Evolutionary conservation across 1,139 yeast genomes (phyloP).

Genomic region (Ogataea hybrid): DNA sequence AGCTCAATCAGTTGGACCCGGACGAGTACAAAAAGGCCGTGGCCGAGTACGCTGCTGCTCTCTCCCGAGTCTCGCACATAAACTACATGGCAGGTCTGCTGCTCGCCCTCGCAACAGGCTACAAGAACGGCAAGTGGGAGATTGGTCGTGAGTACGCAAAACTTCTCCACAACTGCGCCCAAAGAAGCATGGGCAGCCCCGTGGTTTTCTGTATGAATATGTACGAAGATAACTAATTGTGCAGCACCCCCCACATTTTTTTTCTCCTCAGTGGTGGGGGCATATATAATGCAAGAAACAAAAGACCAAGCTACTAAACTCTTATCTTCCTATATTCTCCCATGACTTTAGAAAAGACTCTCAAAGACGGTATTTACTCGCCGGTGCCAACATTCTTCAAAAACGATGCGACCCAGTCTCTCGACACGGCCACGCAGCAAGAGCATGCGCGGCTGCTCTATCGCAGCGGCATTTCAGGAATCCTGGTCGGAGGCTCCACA

Average conservation of each 20-base stretch:
- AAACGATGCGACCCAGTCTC: constrained; percentile 26
- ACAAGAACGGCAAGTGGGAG: constrained; percentile 53
- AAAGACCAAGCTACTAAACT: background rate
- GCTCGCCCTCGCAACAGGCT: constrained; percentile 39
- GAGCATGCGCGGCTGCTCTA: constrained; percentile 37
- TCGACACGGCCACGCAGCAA: constrained; percentile 37
- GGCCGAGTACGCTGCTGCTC: constrained; percentile 33
- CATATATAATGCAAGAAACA: background rate
- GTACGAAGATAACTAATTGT: constrained; percentile 30
- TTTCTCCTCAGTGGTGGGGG: background rate
- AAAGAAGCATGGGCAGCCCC: constrained; percentile 50
- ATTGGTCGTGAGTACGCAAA: constrained; percentile 53
- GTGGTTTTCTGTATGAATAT: constrained; percentile 47
- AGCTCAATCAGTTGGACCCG: constrained; percentile 22
- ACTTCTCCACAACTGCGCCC: constrained; percentile 50
- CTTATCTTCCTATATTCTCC: constrained; percentile 29
- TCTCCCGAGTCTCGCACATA: constrained; percentile 38
- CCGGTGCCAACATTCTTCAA: constrained; percentile 43
- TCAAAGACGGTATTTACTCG: constrained; percentile 33
- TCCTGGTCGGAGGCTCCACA: constrained; percentile 39
- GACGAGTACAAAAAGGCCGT: constrained; percentile 16
- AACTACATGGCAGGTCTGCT: constrained; percentile 53
- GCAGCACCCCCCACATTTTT: background rate
- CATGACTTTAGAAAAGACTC: constrained; percentile 10
- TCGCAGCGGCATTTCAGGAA: constrained; percentile 36